Percentiles rank a stretch among this genome's conserved stretches.
Evolutionary conservation across 805 yeast species (phyloP).

Genomic region (Clavispora carvajalis): DNA sequence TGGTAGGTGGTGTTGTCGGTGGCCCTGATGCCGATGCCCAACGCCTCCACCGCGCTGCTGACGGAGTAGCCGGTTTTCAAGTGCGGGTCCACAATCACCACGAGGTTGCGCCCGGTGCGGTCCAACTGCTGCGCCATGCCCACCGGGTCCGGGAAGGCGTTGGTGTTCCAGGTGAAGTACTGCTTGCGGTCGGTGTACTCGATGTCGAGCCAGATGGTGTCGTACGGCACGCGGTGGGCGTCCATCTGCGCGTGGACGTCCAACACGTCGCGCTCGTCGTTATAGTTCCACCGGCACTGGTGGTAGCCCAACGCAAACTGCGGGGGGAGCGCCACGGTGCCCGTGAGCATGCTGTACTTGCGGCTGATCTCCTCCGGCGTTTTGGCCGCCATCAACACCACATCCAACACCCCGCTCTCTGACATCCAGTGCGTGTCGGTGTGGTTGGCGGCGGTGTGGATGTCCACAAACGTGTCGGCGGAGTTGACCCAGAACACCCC

Average conservation of each 20-base stretch:
- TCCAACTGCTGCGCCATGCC: conserved; percentile 62
- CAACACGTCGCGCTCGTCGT: conserved; percentile 81
- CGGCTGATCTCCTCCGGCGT: conserved; percentile 52
- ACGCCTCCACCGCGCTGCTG: conserved; percentile 45
- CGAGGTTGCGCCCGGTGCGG: conserved; percentile 72
- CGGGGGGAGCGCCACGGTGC: conserved; percentile 69
- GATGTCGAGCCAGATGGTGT: conserved; percentile 90
- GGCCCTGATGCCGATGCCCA: conserved; percentile 42
- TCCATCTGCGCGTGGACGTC: conserved; percentile 69
- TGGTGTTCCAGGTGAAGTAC: conserved; percentile 86
- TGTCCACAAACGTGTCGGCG: conserved; percentile 88
- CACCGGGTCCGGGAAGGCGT: conserved; percentile 69
- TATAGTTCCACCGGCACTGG: conserved; percentile 97
- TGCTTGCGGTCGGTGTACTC: conserved; percentile 85
- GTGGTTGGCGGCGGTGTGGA: conserved; percentile 35
- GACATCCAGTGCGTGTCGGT: conserved; percentile 86
- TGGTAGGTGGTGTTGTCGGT: conserved; percentile 49
- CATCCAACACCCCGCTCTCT: conserved; percentile 79
- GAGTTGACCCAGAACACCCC: conserved; percentile 91
- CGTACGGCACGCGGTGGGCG: conserved; percentile 70
- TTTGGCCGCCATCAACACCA: conserved; percentile 59
- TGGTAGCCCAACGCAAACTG: conserved; percentile 83
- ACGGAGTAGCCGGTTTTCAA: conserved; percentile 66
- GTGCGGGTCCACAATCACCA: conserved; percentile 89
- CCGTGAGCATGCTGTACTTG: conserved; percentile 67